These are phyloP conservation scores for Suillus lakei DNA, from an alignment of 768 basidiomycete species.

Conservation along the genomic window DNA sequence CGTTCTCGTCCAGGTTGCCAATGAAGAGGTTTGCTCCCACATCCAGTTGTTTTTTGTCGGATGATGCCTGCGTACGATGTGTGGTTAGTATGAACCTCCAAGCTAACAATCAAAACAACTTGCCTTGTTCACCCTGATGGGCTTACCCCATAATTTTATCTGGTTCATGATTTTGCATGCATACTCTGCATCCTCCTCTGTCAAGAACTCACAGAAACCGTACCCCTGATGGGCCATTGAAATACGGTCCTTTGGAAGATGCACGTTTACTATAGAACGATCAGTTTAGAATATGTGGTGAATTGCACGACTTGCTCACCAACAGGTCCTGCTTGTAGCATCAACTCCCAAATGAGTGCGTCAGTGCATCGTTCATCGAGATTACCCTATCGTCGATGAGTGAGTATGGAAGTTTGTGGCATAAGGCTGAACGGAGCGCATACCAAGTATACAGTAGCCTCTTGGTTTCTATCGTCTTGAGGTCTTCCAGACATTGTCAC, in stretches of 20 bases:
- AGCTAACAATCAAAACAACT: constrained; percentile 29
- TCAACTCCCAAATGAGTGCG: constrained; percentile 96
- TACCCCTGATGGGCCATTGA: constrained; percentile 99
- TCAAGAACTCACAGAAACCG: constrained; percentile 99
- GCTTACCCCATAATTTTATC: constrained; percentile 99
- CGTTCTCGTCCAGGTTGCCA: constrained; percentile 93
- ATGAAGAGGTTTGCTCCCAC: constrained; percentile 98
- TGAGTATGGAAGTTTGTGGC: neutral
- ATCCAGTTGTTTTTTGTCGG: constrained; percentile 97
- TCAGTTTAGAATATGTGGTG: constrained; percentile 1
- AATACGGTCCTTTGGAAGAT: constrained; percentile 97
- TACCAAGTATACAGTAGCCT: constrained; percentile 88
- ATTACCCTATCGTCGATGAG: constrained; percentile 70
- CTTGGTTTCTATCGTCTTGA: constrained; percentile 90
- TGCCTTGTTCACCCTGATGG: constrained; percentile 98
- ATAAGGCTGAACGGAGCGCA: constrained; percentile 9
- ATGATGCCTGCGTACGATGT: constrained; percentile 72
- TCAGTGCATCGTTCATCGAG: constrained; percentile 95
- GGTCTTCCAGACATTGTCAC: constrained; percentile 46
- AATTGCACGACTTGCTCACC: constrained; percentile 56
- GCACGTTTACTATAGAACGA: constrained; percentile 79
- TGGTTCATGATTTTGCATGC: constrained; percentile 99
- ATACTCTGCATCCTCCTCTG: constrained; percentile 99
- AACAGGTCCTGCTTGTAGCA: constrained; percentile 99
- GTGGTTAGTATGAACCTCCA: neutral